phyloP scores from a whole-genome alignment of 2,329 filamentous ascomycete genomes.

The Berkeleyomyces rouxiae region DNA sequence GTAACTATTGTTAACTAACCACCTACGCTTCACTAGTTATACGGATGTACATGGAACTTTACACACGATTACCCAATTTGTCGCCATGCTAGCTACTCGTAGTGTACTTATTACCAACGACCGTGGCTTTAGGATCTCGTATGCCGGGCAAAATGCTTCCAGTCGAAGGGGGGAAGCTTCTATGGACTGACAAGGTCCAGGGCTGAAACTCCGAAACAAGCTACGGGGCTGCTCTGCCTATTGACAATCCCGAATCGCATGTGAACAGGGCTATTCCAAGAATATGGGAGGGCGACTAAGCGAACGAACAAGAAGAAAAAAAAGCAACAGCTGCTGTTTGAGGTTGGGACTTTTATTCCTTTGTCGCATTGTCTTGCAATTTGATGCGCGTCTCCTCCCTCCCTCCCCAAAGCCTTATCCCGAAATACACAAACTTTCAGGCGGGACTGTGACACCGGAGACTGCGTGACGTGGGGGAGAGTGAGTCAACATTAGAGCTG shows the following conservation, averaged over 20 bases:
- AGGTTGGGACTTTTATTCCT: background rate
- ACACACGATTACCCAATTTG: too few species aligned
- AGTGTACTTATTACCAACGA: background rate
- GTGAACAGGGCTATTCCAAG: background rate
- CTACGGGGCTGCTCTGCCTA: background rate
- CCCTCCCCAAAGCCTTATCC: background rate
- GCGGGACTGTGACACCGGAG: background rate
- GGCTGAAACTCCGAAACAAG: slow-evolving; percentile 1
- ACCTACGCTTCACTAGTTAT: too few species aligned
- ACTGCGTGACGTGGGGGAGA: background rate
- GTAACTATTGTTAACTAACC: too few species aligned
- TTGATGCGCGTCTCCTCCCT: too few species aligned
- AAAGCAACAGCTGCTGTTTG: background rate
- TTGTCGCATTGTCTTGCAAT: background rate
- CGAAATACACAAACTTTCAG: background rate
- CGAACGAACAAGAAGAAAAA: background rate
- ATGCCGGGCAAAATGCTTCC: background rate
- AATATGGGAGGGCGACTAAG: background rate
- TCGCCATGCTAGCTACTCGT: background rate
- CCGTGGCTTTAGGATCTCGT: background rate
- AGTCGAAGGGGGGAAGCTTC: background rate
- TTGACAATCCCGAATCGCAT: background rate
- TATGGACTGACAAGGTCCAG: background rate
- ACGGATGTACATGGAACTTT: too few species aligned
- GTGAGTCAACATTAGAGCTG: background rate